These are phyloP conservation scores for Leptomonas seymouri DNA, from an alignment of 208 protist species.

Conservation along the genomic window DNA sequence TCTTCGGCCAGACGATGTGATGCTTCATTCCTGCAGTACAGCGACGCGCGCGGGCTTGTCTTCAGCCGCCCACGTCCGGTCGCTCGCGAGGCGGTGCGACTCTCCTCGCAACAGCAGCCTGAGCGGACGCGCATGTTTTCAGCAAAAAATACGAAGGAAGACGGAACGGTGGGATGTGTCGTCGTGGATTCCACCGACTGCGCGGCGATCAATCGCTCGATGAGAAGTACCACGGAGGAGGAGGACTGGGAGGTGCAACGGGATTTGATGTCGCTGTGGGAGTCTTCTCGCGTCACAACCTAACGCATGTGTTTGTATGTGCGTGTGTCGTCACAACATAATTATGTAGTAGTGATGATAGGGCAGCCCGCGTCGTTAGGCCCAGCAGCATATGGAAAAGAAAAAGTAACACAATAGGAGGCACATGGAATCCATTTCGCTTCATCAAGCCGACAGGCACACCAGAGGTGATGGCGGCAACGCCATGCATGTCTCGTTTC, in stretches of 20 bases:
- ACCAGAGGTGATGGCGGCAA: too few relatives aligned
- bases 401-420: background rate
- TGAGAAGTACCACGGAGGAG: background rate
- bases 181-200: slow-evolving; percentile 1
- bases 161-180: background rate
- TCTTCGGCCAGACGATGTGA: background rate
- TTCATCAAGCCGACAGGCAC: too few relatives aligned
- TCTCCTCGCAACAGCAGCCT: background rate
- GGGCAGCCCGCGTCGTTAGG: too few relatives aligned
- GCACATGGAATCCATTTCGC: too few relatives aligned
- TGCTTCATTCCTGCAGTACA: slow-evolving; percentile 2
- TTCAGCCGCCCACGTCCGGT: slow-evolving; percentile 8
- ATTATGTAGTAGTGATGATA: background rate
- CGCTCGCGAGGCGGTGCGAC: background rate
- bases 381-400: too few relatives aligned
- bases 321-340: too few relatives aligned
- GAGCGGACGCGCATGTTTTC: background rate
- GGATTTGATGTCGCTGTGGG: slow-evolving; percentile 33
- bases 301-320: too few relatives aligned
- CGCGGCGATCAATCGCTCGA: background rate
- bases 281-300: slow-evolving; percentile 16
- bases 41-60: slow-evolving; percentile 14
- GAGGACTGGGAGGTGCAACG: slow-evolving; percentile 36
- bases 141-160: background rate
- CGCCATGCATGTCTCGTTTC: too few relatives aligned